Evolutionary conservation across 73 alveolate species (phyloP), one percentile per base, ranked within the genome.

Genomic region (Paramecium tetraurelia): DNA sequence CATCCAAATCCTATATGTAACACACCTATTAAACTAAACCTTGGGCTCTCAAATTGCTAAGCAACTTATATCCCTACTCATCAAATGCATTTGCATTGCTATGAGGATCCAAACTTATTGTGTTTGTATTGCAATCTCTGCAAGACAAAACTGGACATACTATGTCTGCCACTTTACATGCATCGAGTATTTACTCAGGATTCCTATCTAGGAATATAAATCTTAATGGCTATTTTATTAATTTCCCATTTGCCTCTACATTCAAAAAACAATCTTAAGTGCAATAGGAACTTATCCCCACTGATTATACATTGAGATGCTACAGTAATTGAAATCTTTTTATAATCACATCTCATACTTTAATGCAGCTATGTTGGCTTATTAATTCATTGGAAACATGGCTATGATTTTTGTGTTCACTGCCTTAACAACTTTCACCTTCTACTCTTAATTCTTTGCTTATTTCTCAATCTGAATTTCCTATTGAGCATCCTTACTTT

Each of bases 21-120:
- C 99, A 98, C n/a, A 98, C 93, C 69, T 95, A 95, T 11, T 94
- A 95, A 22, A 99, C 98, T 59, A 98, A 68, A 21, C 99, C 99
- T 83, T 98, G 97, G 8, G 98, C 96, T 93, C 99, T 97, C 31
- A 98, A 89, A 36, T 93, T 93, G 40, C 97, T 83, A 40, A 98
- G 92, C 36, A 97, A 89, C 85, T 95, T 96, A 92, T 97, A 98
- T 21, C 99, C 99, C 50, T 89, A 84, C 77, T 97, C 97, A 96
- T 98, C 99, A 85, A 98, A 97, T 58, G 99, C 98, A 88, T 96
- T 92, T 20, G 98, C 93, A 77, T 93, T 89, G 68, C 95, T 95
- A 90, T 95, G 97, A 24, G 99, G 99, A 92, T 98, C 99, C 24
- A 95, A 59, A 86, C 95, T 96, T 93, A 98, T 88, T 76, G 96